These are phyloP conservation scores for Diaporthe sp. DNA, from an alignment of 2,329 filamentous ascomycete genomes.

Conservation along the genomic window DNA sequence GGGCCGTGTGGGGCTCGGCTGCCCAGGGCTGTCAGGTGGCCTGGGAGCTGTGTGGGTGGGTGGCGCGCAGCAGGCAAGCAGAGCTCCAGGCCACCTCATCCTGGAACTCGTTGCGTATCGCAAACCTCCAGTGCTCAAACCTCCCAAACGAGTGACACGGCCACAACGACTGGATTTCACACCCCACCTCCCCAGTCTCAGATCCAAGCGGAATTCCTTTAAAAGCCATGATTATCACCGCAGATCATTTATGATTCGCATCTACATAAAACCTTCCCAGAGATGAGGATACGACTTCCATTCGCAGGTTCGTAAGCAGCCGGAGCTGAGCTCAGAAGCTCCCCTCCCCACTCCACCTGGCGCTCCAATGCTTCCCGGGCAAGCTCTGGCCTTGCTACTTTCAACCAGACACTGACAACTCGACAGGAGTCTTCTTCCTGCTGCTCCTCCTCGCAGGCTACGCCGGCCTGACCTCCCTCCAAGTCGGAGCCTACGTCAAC, in stretches of 20 bases:
- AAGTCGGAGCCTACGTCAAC: slow-evolving; percentile 74
- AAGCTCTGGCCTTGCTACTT: background rate
- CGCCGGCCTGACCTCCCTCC: slow-evolving; percentile 79
- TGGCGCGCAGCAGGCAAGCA: background rate
- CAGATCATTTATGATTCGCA: slow-evolving; percentile 15
- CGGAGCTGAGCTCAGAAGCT: slow-evolving; percentile 5
- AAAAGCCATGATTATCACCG: slow-evolving; percentile 23
- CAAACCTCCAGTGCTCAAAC: slow-evolving; percentile 7
- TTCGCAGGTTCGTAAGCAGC: slow-evolving; percentile 81
- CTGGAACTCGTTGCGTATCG: slow-evolving; percentile 27
- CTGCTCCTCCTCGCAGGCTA: slow-evolving; percentile 84
- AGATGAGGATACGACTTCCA: slow-evolving; percentile 88
- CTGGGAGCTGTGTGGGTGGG: background rate
- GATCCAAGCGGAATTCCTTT: no score
- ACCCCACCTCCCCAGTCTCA: background rate
- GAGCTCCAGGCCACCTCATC: slow-evolving; percentile 35
- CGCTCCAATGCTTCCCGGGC: background rate
- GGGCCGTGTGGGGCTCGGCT: slow-evolving; percentile 24
- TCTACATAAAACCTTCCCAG: slow-evolving; percentile 38
- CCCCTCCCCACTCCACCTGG: slow-evolving; percentile 1
- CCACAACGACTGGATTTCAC: background rate
- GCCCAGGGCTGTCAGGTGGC: background rate
- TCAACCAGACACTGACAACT: slow-evolving; percentile 28
- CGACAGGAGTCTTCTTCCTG: slow-evolving; percentile 75
- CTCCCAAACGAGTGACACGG: background rate